Percentiles rank a stretch among this genome's conserved stretches.
These are phyloP conservation scores for Rhynchospora pubera DNA, from an alignment of 176 grass and related monocot species.

Conservation along the genomic window DNA sequence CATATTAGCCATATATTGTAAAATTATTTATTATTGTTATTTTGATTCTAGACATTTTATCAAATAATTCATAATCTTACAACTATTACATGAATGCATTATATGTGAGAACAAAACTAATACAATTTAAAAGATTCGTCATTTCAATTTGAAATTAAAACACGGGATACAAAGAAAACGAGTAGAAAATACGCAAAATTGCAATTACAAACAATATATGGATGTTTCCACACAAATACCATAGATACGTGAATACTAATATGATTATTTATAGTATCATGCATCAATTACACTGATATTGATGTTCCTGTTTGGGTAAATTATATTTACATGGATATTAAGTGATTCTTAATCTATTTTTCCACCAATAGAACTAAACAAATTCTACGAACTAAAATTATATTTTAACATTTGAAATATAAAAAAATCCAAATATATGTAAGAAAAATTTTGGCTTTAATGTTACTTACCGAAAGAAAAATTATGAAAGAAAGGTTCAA, in stretches of 20 bases:
- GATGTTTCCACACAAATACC: too few species aligned
- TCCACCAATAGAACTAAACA: not conserved
- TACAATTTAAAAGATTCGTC: not conserved
- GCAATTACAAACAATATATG: too few species aligned
- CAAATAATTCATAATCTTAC: not conserved
- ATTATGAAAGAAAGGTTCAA: not conserved
- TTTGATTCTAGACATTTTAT: not conserved
- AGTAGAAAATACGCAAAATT: too few species aligned
- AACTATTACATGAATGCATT: not conserved
- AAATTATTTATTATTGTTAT: not conserved
- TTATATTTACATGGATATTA: not conserved
- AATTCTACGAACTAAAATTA: not conserved
- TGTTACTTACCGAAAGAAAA: not conserved
- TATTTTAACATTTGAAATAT: not conserved
- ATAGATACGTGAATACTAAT: too few species aligned
- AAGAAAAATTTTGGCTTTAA: too few species aligned
- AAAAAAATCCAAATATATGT: too few species aligned
- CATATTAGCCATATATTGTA: not conserved
- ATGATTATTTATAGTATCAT: too few species aligned
- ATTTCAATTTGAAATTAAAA: not conserved
- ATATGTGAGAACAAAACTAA: not conserved
- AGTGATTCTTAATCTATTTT: not conserved
- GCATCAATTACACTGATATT: too few species aligned
- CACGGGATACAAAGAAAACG: too few species aligned
- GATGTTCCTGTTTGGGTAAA: not conserved